Evolutionary conservation across 495 filamentous ascomycete species (phyloP).

Genomic region (Mycothermus thermophilus): DNA sequence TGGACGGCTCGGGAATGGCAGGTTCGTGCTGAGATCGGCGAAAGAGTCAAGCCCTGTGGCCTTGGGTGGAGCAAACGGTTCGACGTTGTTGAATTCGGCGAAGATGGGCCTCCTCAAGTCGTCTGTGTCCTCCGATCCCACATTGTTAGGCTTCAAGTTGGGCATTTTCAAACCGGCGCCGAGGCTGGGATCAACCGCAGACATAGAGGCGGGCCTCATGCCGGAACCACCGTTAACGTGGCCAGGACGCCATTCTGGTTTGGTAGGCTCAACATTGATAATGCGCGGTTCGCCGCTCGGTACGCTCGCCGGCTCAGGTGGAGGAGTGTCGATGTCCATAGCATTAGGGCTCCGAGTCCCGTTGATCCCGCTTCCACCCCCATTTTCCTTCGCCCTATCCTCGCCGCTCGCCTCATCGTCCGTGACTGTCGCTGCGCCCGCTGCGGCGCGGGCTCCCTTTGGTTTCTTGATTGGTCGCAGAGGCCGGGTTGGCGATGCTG

Average conservation of each 20-base stretch:
- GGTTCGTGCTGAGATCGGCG: constrained; percentile 47
- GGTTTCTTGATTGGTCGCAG: constrained; percentile 20
- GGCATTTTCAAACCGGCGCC: constrained; percentile 7
- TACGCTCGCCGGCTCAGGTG: constrained; percentile 8
- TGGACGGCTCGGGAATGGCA: constrained; percentile 61
- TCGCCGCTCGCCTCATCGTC: constrained; percentile 28
- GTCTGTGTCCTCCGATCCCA: constrained; percentile 31
- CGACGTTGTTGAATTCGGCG: constrained; percentile 49
- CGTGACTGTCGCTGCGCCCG: constrained; percentile 8
- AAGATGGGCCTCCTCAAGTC: constrained; percentile 41
- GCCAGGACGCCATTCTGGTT: constrained; percentile 37
- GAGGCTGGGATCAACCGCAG: constrained; percentile 5
- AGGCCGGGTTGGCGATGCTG: constrained; percentile 27
- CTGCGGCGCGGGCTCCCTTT: neutral
- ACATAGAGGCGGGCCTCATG: neutral
- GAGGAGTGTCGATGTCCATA: constrained; percentile 44
- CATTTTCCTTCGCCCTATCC: constrained; percentile 12
- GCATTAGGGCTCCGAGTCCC: constrained; percentile 28
- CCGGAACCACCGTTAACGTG: constrained; percentile 14
- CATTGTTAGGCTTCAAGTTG: constrained; percentile 11
- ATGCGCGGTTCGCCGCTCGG: constrained; percentile 23
- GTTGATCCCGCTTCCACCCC: constrained; percentile 7
- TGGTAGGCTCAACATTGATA: constrained; percentile 33
- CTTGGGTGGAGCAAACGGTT: constrained; percentile 41
- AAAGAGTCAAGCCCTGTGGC: constrained; percentile 47